Evolutionary conservation across 108 stramenopile genomes (phyloP), one percentile per base, ranked within the genome.

Genomic region (Stephanodiscus minutulus): DNA sequence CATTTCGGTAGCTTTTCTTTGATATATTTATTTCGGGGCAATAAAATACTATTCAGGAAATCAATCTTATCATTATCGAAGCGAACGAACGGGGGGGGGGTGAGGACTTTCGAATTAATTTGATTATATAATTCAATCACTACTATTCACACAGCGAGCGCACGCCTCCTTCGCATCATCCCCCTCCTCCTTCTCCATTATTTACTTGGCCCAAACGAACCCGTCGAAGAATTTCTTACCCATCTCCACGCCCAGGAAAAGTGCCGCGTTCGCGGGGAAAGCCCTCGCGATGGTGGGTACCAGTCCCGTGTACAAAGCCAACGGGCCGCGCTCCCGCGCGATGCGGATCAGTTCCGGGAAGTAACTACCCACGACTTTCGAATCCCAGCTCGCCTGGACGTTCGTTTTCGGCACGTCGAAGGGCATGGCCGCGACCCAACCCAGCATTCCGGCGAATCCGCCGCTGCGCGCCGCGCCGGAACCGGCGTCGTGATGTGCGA

Each of bases 341-440:
- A 92, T 91, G 22, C 74, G 77, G 10, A 85, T 44, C 48, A 93
- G 64, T 76, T 93, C 90, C 1, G 92, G 94, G 81, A 93, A 87
- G 70, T 96, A 93, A 44, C 82, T 86, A 1, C 95, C 95, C 31
- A 93, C 73, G 20, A 96, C 88, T 53, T 85, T 84, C 68, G 87
- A 83, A 60, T 93, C 89, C 78, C 88, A 92, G 8, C 89, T 83
- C n/a, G 88, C 76, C 76, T 96, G 95, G 7, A 96, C 88, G 73
- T 93, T 93, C 28, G 95, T 96, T 70, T 96, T 96, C 10, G 95
- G 95, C 7, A 96, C 95, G 81, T 96, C 95, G 70, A 96, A 92
- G 8, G 89, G 93, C 90, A 94, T 94, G 35, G 93, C 94, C 17
- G 90, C 77, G 46, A 82, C 52, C 95, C 95, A 96, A 44, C 90